Conservation (phyloP, 2,329 filamentous ascomycete species). For the Botrytis medusae region DNA sequence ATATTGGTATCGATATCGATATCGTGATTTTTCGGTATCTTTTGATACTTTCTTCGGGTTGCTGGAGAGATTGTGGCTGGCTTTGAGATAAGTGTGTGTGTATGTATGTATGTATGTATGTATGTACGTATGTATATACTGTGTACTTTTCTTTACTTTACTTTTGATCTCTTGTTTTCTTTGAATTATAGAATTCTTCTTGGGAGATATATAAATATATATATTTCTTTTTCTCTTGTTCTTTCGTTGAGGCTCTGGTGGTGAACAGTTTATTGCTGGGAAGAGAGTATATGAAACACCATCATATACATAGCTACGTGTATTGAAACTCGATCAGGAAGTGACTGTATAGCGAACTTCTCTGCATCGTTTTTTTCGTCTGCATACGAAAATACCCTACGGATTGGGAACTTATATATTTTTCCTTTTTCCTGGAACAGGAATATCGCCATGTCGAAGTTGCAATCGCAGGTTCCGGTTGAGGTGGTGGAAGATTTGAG, state of each 20-base stretch:
- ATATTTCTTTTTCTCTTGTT: not conserved
- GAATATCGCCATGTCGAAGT: constrained; percentile 31
- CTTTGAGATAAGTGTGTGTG: not conserved
- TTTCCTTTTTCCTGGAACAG: not conserved
- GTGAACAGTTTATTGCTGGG: not conserved
- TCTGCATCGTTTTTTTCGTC: not conserved
- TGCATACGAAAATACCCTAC: not conserved
- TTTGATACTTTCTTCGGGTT: not conserved
- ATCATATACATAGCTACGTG: not conserved
- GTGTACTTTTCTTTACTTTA: not conserved
- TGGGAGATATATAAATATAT: not conserved
- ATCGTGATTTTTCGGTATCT: not conserved
- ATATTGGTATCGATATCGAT: too few species aligned
- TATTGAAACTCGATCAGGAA: not conserved
- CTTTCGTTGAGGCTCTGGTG: not conserved
- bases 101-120: not conserved
- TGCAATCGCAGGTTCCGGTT: constrained; percentile 34
- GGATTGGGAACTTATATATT: not conserved
- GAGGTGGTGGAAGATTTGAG: constrained; percentile 30
- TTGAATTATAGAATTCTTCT: too few species aligned
- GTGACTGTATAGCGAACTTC: not conserved
- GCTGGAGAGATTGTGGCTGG: not conserved
- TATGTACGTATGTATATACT: not conserved
- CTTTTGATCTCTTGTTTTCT: not conserved
- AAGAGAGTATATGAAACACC: not conserved